These are phyloP conservation scores for Saccharomycopsis oosterbeekiorum DNA, from an alignment of 805 yeast genomes.

Conservation along the genomic window DNA sequence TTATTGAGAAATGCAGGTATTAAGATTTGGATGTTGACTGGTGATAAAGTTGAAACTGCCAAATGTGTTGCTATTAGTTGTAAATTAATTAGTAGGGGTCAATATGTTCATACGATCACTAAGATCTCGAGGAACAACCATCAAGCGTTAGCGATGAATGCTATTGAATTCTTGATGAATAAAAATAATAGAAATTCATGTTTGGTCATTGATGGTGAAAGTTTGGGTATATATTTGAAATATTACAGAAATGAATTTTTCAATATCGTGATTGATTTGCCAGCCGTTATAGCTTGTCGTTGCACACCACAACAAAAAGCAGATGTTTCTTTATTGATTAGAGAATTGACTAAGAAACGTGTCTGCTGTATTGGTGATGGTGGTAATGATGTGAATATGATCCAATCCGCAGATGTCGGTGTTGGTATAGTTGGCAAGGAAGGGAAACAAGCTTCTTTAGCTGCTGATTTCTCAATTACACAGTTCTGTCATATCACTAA, in stretches of 20 bases:
- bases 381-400: conserved; percentile 98
- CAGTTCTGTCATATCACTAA: conserved; percentile 87
- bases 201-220: conserved; percentile 88
- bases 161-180: conserved; percentile 52
- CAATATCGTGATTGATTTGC: conserved; percentile 62
- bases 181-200: conserved; percentile 48
- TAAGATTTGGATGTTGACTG: conserved; percentile 98
- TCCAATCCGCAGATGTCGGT: conserved; percentile 97
- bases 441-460: conserved; percentile 93
- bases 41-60: conserved; percentile 98
- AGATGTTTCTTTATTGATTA: conserved; percentile 76
- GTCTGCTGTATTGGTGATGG: conserved; percentile 99
- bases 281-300: conserved; percentile 96
- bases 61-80: conserved; percentile 96
- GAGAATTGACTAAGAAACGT: conserved; percentile 71
- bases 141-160: conserved; percentile 59
- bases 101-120: conserved; percentile 80
- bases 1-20: conserved; percentile 91
- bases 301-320: conserved; percentile 99
- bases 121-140: conserved; percentile 35
- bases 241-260: conserved; percentile 65
- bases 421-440: conserved; percentile 99
- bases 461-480: conserved; percentile 91
- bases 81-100: conserved; percentile 85
- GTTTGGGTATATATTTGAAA: conserved; percentile 58